Conservation (phyloP, 192 early-diverging fungal genomes). For the Backusella liffmaniae region DNA sequence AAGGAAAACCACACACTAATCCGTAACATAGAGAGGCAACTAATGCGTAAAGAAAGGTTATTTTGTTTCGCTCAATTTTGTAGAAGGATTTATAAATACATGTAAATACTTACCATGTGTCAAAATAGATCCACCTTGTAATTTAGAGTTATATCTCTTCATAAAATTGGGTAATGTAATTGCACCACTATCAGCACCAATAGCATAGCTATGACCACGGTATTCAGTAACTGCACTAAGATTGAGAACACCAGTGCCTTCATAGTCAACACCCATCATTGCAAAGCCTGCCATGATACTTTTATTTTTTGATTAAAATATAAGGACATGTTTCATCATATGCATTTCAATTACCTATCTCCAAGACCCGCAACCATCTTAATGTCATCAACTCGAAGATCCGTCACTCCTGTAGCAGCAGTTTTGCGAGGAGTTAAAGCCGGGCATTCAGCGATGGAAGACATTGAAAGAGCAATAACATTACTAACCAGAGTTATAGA, state of each 20-base stretch:
- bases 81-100: neutral
- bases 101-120: slow-evolving; percentile 24
- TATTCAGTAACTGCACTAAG: slow-evolving; percentile 39
- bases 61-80: neutral
- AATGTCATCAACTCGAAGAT: slow-evolving; percentile 55
- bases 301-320: neutral
- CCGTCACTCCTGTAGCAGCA: slow-evolving; percentile 40
- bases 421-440: slow-evolving; percentile 34
- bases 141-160: slow-evolving; percentile 33
- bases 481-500: neutral
- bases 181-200: slow-evolving; percentile 45
- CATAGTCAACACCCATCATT: slow-evolving; percentile 37
- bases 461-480: neutral
- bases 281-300: slow-evolving; percentile 56
- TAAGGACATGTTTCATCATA: neutral
- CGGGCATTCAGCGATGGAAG: slow-evolving; percentile 36
- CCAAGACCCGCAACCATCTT: slow-evolving; percentile 51
- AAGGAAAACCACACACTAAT: neutral
- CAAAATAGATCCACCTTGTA: slow-evolving; percentile 41
- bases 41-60: too few relatives aligned
- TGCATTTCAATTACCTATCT: slow-evolving; percentile 28
- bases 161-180: slow-evolving; percentile 45
- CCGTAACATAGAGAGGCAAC: neutral
- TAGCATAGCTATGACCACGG: slow-evolving; percentile 47
- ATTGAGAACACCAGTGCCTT: slow-evolving; percentile 18